Conservation (phyloP, 2,329 filamentous ascomycete species). For the Passalora sequoiae region DNA sequence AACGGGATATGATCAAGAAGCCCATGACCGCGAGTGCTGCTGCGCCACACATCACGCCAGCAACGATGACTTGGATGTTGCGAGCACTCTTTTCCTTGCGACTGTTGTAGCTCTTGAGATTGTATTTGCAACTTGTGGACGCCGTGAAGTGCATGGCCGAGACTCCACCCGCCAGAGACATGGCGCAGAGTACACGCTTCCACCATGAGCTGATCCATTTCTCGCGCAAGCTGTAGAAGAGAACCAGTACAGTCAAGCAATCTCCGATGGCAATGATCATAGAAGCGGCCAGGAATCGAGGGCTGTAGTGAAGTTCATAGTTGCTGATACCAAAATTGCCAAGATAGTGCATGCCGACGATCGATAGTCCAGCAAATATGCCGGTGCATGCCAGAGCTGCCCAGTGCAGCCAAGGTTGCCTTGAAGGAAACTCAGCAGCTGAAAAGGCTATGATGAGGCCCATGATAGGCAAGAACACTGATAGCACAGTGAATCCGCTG, state of each 20-base stretch:
- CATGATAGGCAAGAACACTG: slow-evolving; percentile 72
- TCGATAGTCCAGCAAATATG: slow-evolving; percentile 64
- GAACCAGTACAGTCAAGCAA: slow-evolving; percentile 62
- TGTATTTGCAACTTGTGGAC: slow-evolving; percentile 64
- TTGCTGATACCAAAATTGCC: slow-evolving; percentile 80
- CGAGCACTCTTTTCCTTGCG: slow-evolving; percentile 43
- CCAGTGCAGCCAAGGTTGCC: slow-evolving; percentile 29
- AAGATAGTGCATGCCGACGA: slow-evolving; percentile 83
- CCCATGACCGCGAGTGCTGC: slow-evolving; percentile 36
- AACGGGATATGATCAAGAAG: slow-evolving; percentile 36
- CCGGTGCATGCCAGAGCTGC: slow-evolving; percentile 53
- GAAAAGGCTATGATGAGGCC: slow-evolving; percentile 70
- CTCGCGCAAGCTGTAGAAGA: slow-evolving; percentile 73
- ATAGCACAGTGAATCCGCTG: slow-evolving; percentile 64
- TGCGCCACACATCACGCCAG: slow-evolving; percentile 55
- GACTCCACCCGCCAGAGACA: slow-evolving; percentile 66
- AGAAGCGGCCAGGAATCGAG: slow-evolving; percentile 60
- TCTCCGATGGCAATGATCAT: slow-evolving; percentile 67
- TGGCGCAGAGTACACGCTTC: slow-evolving; percentile 63
- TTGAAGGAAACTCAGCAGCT: slow-evolving; percentile 50
- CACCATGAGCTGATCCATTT: slow-evolving; percentile 75
- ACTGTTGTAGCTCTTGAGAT: slow-evolving; percentile 47
- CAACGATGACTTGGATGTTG: slow-evolving; percentile 66
- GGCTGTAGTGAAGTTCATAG: slow-evolving; percentile 61
- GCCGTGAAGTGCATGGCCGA: slow-evolving; percentile 91